Evolutionary conservation across 805 yeast genomes (phyloP), one percentile per base, ranked within the genome.

Genomic region (Saccharomycopsis fermentans): DNA sequence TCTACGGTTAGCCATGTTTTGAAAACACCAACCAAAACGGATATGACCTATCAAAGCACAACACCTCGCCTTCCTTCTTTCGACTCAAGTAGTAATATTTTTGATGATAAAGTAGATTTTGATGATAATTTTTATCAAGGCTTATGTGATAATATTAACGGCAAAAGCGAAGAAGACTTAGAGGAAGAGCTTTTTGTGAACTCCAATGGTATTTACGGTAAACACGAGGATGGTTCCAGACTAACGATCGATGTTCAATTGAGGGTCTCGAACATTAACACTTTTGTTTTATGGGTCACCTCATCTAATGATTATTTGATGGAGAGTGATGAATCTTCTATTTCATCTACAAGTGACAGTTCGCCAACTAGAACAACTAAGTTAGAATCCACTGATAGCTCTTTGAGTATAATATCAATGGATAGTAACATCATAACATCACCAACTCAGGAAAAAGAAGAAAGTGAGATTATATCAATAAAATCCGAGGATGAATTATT

Each of bases 271-370:
- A 77, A 81, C 21, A 66, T 74, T 14, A 82, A 80, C 19, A 75
- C 83, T 6, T 77, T 79, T 56, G 82, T 88, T 2, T 70, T 91
- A 21, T 92, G 97, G 97, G 78, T 92, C 11, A 89, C 96, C 0
- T 90, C 87, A 68, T 84, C 92, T 1, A 81, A 92, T 65, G 67
- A 70, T 12, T 29, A 29, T n/a, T n/a, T 34, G 3, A 50, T 43
- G 43, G 57, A 27, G 9, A 40, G 19, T 39, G 48, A 43, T 9
- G 50, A 43, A 16, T 43, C 50, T 3, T 43, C 50, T 43, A 11
- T 16, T 26, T 51, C 54, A 11, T 51, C 39, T 11, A 34, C 54
- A 32, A 19, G 24, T 51, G 26, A 51, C 11, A n/a, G 54, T 12
- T 51, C 39, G 6, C 39, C 39, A 2, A 26, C 39, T 12, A 34